phyloP scores from a whole-genome alignment of 163 green algal genomes.

The Coccomyxa subellipsoidea region DNA sequence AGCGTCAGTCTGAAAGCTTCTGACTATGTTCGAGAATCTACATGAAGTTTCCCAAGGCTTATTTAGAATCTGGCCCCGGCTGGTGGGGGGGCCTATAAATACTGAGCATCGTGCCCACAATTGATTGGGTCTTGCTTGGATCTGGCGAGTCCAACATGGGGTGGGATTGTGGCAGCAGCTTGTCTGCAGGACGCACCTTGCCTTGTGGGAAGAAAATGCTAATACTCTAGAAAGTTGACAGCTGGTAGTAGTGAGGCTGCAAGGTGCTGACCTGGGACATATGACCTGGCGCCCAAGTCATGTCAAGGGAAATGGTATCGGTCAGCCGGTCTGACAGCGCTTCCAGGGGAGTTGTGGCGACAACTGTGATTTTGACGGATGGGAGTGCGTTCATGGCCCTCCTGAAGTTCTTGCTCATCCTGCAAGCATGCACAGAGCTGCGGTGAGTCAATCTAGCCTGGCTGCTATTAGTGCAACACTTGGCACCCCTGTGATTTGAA shows the following conservation, averaged over 20 bases:
- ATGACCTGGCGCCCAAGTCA: background rate
- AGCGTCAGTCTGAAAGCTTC: too few species aligned
- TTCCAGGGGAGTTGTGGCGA: background rate
- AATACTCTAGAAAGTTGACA: background rate
- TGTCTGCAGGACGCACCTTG: too few species aligned
- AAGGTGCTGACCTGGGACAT: background rate
- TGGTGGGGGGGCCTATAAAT: too few species aligned
- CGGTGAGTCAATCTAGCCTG: background rate
- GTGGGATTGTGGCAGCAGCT: too few species aligned
- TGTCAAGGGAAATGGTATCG: background rate
- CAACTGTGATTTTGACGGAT: background rate
- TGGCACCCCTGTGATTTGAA: too few species aligned
- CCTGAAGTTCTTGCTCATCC: background rate
- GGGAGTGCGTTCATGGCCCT: background rate
- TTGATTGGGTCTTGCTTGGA: too few species aligned
- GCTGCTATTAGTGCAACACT: too few species aligned
- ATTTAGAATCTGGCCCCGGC: too few species aligned
- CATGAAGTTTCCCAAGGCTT: too few species aligned
- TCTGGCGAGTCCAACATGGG: too few species aligned
- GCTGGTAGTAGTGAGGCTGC: background rate
- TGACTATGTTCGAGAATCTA: too few species aligned
- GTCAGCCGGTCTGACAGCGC: background rate
- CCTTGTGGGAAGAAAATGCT: background rate
- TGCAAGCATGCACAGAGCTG: background rate
- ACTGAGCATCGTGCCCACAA: too few species aligned